These are phyloP conservation scores for Sanghuangporus baumii DNA, from an alignment of 1,284 basidiomycete genomes.

Conservation along the genomic window DNA sequence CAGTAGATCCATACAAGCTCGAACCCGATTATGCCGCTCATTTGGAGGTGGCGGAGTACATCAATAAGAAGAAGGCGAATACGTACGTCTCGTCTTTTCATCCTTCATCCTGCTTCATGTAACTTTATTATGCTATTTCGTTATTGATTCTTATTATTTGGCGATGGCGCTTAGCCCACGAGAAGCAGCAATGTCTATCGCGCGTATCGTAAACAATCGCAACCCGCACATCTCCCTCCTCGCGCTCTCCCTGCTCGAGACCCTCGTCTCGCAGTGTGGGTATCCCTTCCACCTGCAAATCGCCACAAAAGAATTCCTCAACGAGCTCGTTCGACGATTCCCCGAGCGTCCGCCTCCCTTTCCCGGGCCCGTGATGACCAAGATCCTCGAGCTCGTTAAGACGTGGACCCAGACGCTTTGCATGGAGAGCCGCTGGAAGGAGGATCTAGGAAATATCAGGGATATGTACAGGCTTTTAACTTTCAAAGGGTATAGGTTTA, in stretches of 20 bases:
- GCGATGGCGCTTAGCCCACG: slow-evolving; percentile 54
- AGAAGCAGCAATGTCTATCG: slow-evolving; percentile 82
- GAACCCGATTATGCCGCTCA: slow-evolving; percentile 92
- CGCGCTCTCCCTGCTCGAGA: slow-evolving; percentile 82
- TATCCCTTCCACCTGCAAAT: slow-evolving; percentile 98
- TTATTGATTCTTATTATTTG: background rate
- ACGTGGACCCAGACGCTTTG: slow-evolving; percentile 96
- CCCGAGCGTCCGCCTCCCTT: slow-evolving; percentile 96
- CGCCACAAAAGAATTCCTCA: slow-evolving; percentile 97
- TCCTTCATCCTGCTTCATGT: background rate
- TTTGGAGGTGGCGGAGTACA: slow-evolving; percentile 89
- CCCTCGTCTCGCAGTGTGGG: slow-evolving; percentile 92
- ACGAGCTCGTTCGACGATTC: slow-evolving; percentile 96
- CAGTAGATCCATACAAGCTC: slow-evolving; percentile 82
- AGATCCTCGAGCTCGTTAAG: slow-evolving; percentile 91
- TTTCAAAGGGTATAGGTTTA: slow-evolving; percentile 96
- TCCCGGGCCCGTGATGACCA: slow-evolving; percentile 90
- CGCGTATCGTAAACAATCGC: slow-evolving; percentile 81
- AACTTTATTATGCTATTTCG: background rate
- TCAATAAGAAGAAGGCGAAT: slow-evolving; percentile 97
- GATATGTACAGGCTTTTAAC: slow-evolving; percentile 96
- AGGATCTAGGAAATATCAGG: slow-evolving; percentile 94
- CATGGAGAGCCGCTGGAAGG: slow-evolving; percentile 85
- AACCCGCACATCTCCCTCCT: slow-evolving; percentile 88
- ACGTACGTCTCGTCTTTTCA: slow-evolving; percentile 52